These are phyloP conservation scores for Xylariomycetidae sp. DNA, from an alignment of 2,329 filamentous ascomycete genomes.

Conservation along the genomic window DNA sequence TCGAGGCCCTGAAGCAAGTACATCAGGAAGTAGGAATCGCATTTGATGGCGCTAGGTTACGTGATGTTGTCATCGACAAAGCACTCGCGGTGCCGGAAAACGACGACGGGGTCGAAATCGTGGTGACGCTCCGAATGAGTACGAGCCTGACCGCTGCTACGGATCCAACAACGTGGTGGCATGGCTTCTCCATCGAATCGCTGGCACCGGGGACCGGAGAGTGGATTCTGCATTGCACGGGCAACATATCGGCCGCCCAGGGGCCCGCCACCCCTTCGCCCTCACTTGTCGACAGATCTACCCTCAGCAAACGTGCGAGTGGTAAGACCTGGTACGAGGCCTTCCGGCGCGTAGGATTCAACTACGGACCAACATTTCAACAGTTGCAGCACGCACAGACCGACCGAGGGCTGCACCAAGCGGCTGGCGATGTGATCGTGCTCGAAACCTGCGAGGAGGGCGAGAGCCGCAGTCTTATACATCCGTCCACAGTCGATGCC, in stretches of 20 bases:
- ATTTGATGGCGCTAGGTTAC: constrained; percentile 19
- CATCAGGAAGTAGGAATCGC: background rate
- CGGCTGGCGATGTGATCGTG: constrained; percentile 7
- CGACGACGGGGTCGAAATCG: constrained; percentile 19
- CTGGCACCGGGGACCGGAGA: constrained; percentile 4
- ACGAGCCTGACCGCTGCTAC: too few species aligned
- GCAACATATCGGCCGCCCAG: constrained; percentile 7
- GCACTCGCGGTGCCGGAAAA: constrained; percentile 25
- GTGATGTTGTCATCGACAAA: constrained; percentile 24
- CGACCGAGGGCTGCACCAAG: constrained; percentile 6
- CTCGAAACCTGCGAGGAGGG: constrained; percentile 2
- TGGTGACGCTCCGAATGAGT: too few species aligned
- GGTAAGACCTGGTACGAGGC: constrained; percentile 14
- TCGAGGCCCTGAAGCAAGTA: constrained; percentile 28
- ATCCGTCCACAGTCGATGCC: constrained; percentile 9
- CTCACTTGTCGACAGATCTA: constrained; percentile 7
- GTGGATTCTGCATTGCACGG: constrained; percentile 14
- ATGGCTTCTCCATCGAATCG: constrained; percentile 14
- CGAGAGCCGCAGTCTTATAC: background rate
- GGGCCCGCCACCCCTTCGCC: background rate
- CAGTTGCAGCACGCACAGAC: constrained; percentile 8
- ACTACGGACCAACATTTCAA: constrained; percentile 14
- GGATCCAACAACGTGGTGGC: constrained; percentile 3
- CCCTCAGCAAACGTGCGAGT: constrained; percentile 9
- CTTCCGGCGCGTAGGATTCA: constrained; percentile 15